Conservation (phyloP, 106 monocot species). For the Dioscorea alata region DNA sequence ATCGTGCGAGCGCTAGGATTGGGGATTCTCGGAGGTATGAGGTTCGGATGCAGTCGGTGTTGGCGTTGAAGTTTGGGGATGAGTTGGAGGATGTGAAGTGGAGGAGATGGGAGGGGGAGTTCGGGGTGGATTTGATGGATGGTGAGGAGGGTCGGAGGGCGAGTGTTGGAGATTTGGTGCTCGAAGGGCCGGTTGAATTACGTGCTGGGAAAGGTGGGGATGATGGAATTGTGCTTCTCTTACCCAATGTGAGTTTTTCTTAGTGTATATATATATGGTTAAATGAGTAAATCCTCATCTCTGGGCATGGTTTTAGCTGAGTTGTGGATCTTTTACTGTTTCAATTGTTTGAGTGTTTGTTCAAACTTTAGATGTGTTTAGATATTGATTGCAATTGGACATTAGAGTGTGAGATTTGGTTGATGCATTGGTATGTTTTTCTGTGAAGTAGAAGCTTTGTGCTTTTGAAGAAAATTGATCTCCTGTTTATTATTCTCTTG, state of each 20-base stretch:
- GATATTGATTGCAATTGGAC: too few relatives aligned
- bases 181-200: slow-evolving; percentile 71
- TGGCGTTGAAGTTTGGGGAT: slow-evolving; percentile 32
- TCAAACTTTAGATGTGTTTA: not conserved
- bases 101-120: slow-evolving; percentile 14
- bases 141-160: slow-evolving; percentile 9
- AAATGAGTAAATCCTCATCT: not conserved
- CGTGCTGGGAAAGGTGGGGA: slow-evolving; percentile 8
- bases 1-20: slow-evolving; percentile 15
- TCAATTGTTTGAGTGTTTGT: too few relatives aligned
- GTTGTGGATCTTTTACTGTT: too few relatives aligned
- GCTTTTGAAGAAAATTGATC: too few relatives aligned
- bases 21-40: slow-evolving; percentile 47
- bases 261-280: not conserved
- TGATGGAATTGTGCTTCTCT: slow-evolving; percentile 39
- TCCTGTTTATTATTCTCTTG: too few relatives aligned
- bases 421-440: too few relatives aligned
- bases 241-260: slow-evolving; percentile 44
- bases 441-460: too few relatives aligned
- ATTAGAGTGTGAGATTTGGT: not conserved
- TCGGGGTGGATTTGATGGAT: slow-evolving; percentile 28
- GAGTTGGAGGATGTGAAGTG: slow-evolving; percentile 36
- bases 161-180: slow-evolving; percentile 26
- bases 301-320: not conserved
- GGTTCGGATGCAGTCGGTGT: slow-evolving; percentile 30